Conservation (phyloP, 495 filamentous ascomycete genomes). For the Penicillium bialowiezense region DNA sequence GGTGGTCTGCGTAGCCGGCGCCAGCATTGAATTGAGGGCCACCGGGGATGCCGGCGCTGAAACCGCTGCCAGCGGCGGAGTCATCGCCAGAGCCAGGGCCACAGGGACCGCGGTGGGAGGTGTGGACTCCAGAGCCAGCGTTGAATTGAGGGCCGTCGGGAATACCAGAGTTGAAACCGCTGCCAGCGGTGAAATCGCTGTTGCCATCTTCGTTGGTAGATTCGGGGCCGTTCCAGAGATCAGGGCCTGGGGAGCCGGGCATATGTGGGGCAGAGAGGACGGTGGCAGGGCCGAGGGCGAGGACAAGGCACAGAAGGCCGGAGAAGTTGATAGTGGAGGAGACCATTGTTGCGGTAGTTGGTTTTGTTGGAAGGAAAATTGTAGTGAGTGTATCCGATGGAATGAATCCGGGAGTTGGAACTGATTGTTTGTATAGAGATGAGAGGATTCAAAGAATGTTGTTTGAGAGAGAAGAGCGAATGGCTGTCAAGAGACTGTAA, state of each 20-base stretch:
- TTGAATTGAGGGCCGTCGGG: constrained; percentile 27
- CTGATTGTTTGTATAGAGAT: constrained; percentile 1
- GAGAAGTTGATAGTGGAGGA: constrained; percentile 31
- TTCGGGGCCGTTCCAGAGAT: constrained; percentile 9
- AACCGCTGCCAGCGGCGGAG: constrained; percentile 19
- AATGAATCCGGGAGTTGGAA: constrained; percentile 9
- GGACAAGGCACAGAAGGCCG: constrained; percentile 34
- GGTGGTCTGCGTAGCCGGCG: constrained; percentile 17
- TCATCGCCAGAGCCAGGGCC: constrained; percentile 16
- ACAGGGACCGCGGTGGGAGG: constrained; percentile 17
- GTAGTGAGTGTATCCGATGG: neutral
- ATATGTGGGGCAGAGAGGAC: constrained; percentile 33
- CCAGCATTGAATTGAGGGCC: constrained; percentile 26
- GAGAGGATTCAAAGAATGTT: constrained; percentile 13
- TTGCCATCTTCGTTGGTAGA: constrained; percentile 19
- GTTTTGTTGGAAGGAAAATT: neutral
- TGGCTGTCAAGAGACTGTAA: constrained; percentile 21
- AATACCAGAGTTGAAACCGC: constrained; percentile 25
- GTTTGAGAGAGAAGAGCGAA: constrained; percentile 17
- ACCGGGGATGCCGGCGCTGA: constrained; percentile 29
- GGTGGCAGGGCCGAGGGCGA: constrained; percentile 31
- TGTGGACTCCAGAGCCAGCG: constrained; percentile 17
- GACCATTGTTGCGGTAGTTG: constrained; percentile 24
- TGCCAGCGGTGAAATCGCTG: constrained; percentile 26
- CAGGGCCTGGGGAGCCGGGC: constrained; percentile 13